A percentile compares a stretch with the other conserved stretches of the same genome.
Conservation (phyloP, 108 stramenopile genomes). For the Fragilaria crotonensis region DNA sequence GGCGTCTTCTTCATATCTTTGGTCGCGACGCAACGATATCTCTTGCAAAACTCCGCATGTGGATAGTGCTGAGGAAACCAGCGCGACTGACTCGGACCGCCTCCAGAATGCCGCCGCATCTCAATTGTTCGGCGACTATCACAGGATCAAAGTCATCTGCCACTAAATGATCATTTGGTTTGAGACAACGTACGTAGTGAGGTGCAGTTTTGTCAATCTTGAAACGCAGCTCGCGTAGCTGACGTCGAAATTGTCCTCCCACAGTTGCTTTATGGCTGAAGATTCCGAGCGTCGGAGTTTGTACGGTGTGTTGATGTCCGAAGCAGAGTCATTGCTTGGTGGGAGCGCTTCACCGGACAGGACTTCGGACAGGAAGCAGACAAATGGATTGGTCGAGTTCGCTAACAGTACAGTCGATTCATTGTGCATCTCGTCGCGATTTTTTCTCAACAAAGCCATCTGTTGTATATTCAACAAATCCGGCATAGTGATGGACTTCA, state of each 20-base stretch:
- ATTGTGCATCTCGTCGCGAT: constrained; percentile 86
- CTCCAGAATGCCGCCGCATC: constrained; percentile 88
- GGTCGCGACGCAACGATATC: constrained; percentile 65
- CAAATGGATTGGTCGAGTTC: constrained; percentile 36
- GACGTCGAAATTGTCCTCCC: constrained; percentile 67
- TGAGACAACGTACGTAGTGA: constrained; percentile 87
- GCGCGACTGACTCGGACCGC: constrained; percentile 84
- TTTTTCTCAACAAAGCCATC: constrained; percentile 86
- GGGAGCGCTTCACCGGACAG: constrained; percentile 15
- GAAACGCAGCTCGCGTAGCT: constrained; percentile 48
- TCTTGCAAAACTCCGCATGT: constrained; percentile 57
- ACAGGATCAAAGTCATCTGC: constrained; percentile 72
- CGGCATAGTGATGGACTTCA: constrained; percentile 80
- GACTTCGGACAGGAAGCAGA: constrained; percentile 37
- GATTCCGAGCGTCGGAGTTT: too few relatives aligned
- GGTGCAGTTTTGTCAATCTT: constrained; percentile 75
- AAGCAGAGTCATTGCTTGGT: too few relatives aligned
- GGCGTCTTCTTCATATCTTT: constrained; percentile 57
- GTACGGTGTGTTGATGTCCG: too few relatives aligned
- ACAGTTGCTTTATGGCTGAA: too few relatives aligned
- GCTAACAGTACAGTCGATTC: constrained; percentile 62
- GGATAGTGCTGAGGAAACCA: constrained; percentile 85
- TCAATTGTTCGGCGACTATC: constrained; percentile 80
- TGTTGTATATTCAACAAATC: constrained; percentile 80
- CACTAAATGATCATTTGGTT: too few relatives aligned